Evolutionary conservation across 345 rosid genomes (phyloP).

Genomic region (Populus tremula): DNA sequence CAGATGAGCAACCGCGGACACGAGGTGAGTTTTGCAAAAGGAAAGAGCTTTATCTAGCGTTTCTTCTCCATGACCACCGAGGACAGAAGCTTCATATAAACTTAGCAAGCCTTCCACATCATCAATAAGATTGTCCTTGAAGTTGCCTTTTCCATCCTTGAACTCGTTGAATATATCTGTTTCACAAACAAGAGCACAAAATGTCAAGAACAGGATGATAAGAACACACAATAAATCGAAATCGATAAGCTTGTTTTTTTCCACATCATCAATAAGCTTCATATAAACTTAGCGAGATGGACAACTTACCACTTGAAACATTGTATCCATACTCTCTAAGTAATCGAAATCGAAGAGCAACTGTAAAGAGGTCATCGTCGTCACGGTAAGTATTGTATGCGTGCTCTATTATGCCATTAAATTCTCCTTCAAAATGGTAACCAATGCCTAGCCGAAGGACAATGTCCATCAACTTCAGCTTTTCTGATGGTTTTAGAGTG

Average conservation of each 20-base stretch:
- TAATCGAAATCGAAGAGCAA: conserved; percentile 24
- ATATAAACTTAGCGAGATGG: no score
- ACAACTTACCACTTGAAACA: conserved; percentile 5
- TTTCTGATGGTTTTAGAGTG: not conserved
- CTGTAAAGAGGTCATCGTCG: not conserved
- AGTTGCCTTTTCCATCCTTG: not conserved
- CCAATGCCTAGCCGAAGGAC: conserved; percentile 21
- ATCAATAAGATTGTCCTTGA: not conserved
- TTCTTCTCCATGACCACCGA: conserved; percentile 5
- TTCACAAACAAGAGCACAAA: not conserved
- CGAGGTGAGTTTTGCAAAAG: not conserved
- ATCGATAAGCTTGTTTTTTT: no score
- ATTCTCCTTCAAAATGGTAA: conserved; percentile 22
- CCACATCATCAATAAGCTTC: no score
- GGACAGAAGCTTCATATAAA: not conserved
- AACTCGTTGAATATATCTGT: not conserved
- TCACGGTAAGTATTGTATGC: not conserved
- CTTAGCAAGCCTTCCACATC: no score
- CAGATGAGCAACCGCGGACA: not conserved
- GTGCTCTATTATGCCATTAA: not conserved
- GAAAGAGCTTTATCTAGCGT: conserved; percentile 11
- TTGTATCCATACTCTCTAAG: conserved; percentile 22
- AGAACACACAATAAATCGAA: no score
- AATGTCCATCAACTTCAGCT: conserved; percentile 10
- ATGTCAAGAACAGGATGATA: no score